Evolutionary conservation across 371 early-diverging fungal species (phyloP).

Genomic region (Syncephalastrum sp.): DNA sequence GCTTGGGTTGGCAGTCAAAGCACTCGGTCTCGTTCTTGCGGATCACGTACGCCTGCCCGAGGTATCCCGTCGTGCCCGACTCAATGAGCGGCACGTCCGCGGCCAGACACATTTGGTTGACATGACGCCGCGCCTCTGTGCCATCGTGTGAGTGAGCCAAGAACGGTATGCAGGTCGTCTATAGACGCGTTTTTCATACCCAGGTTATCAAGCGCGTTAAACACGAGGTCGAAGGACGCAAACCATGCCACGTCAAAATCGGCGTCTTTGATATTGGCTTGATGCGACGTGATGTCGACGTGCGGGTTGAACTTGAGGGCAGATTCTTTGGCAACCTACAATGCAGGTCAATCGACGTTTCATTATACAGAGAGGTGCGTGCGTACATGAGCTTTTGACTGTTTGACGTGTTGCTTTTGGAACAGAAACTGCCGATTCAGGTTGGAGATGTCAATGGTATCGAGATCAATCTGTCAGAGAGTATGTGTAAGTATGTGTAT

Average conservation of each 20-base stretch:
- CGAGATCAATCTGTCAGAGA: constrained; percentile 82
- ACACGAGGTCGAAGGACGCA: constrained; percentile 86
- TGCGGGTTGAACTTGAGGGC: constrained; percentile 82
- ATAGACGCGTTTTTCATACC: constrained; percentile 44
- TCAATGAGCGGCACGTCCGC: constrained; percentile 92
- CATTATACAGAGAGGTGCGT: neutral
- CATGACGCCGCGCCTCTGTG: constrained; percentile 87
- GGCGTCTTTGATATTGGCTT: constrained; percentile 84
- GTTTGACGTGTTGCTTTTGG: constrained; percentile 88
- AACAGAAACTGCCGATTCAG: constrained; percentile 99
- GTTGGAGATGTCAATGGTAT: constrained; percentile 98
- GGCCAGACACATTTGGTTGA: constrained; percentile 95
- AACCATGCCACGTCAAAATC: constrained; percentile 91
- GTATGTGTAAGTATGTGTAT: neutral
- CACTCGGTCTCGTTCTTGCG: constrained; percentile 78
- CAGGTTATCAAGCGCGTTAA: constrained; percentile 99
- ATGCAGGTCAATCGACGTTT: neutral
- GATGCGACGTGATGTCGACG: constrained; percentile 73
- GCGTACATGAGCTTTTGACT: constrained; percentile 85
- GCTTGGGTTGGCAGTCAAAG: constrained; percentile 96
- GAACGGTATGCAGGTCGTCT: too few relatives aligned
- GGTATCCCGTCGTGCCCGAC: constrained; percentile 96
- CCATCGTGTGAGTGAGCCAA: neutral
- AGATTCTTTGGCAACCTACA: constrained; percentile 75
- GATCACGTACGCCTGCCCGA: constrained; percentile 95